Percentiles rank a stretch among this genome's conserved stretches.
Evolutionary conservation across 108 stramenopile species (phyloP).

Genomic region (Stephanodiscus minutulus): DNA sequence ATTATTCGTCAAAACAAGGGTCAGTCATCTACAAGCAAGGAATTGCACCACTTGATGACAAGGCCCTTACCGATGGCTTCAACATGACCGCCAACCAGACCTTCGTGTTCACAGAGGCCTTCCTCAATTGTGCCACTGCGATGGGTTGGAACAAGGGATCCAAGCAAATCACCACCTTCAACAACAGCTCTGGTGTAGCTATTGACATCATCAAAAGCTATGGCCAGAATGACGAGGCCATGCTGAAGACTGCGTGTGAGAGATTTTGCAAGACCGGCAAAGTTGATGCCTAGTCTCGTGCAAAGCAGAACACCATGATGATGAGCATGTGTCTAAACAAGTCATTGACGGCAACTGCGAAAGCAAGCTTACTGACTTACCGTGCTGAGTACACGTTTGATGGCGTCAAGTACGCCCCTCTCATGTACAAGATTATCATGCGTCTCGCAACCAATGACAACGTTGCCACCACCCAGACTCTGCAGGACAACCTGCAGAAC

Average conservation of each 20-base stretch:
- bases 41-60: neutral
- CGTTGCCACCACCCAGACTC: neutral
- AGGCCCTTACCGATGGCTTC: neutral
- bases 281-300: neutral
- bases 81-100: neutral
- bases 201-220: neutral
- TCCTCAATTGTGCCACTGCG: neutral
- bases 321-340: neutral
- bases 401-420: neutral
- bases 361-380: neutral
- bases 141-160: neutral
- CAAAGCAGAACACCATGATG: neutral
- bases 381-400: neutral
- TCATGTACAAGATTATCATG: constrained; percentile 4
- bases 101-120: neutral
- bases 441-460: neutral
- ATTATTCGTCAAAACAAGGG: neutral
- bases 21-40: neutral
- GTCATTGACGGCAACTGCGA: neutral
- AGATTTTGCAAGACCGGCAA: neutral
- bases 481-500: neutral
- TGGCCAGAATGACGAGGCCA: neutral
- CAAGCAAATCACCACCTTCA: neutral
- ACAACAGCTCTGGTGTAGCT: neutral
- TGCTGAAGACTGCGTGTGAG: neutral